Conservation (phyloP, 768 basidiomycete genomes). For the Zangia roseola region DNA sequence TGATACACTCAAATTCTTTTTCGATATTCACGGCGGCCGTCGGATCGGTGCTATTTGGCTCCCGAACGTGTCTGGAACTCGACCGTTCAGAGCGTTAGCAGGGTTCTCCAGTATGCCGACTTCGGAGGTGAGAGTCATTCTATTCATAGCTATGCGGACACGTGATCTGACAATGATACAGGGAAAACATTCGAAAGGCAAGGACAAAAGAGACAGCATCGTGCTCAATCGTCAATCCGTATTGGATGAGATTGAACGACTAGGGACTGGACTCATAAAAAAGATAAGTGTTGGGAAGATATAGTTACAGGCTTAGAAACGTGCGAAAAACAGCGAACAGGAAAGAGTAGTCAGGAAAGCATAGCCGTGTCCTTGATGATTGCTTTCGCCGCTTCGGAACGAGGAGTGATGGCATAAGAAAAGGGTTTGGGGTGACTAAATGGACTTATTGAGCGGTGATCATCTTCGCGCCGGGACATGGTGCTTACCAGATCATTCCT, state of each 20-base stretch:
- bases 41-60: constrained; percentile 87
- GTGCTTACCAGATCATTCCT: constrained; percentile 31
- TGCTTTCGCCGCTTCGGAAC: constrained; percentile 25
- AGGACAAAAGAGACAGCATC: constrained; percentile 58
- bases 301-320: neutral
- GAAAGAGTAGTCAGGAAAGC: constrained; percentile 12
- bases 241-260: constrained; percentile 70
- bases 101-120: constrained; percentile 73
- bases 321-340: neutral
- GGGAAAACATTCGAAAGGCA: constrained; percentile 35
- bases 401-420: constrained; percentile 29
- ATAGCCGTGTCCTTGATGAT: constrained; percentile 31
- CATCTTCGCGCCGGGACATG: neutral
- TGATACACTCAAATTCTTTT: constrained; percentile 81
- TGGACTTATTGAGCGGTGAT: constrained; percentile 2
- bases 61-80: constrained; percentile 56
- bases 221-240: constrained; percentile 64
- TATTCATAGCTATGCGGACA: neutral
- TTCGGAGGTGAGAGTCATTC: constrained; percentile 27
- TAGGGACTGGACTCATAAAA: constrained; percentile 69
- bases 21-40: constrained; percentile 77
- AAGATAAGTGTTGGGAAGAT: constrained; percentile 33
- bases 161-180: constrained; percentile 9
- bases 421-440: constrained; percentile 33
- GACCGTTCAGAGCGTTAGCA: constrained; percentile 78